Conservation (phyloP, 225 moss, liverwort and hornwort species). For the Bryum argenteum region DNA sequence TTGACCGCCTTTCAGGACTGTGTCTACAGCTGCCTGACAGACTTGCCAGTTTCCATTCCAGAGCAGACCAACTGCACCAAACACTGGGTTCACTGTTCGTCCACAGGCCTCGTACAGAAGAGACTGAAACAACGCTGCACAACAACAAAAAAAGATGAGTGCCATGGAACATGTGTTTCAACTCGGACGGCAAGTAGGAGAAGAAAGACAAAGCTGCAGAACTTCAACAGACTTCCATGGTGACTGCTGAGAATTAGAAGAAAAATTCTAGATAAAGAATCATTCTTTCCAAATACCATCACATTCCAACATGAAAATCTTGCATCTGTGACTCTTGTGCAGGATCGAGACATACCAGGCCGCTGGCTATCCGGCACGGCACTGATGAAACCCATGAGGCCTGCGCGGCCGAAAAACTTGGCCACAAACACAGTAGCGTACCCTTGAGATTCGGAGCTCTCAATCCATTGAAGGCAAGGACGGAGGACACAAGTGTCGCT, state of each 20-base stretch:
- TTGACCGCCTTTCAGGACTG: conserved; percentile 62
- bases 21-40: conserved; percentile 70
- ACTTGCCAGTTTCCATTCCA: conserved; percentile 64
- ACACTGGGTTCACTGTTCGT: conserved; percentile 77
- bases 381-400: conserved; percentile 70
- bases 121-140: conserved; percentile 75
- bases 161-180: background rate
- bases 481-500: conserved; percentile 69
- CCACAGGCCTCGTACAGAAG: conserved; percentile 80
- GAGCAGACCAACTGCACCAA: conserved; percentile 69
- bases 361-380: conserved; percentile 59
- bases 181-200: background rate
- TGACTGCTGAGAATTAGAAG: background rate
- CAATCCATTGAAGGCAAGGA: conserved; percentile 76
- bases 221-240: background rate
- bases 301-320: background rate
- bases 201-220: background rate
- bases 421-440: conserved; percentile 75
- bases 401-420: conserved; percentile 82
- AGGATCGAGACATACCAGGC: conserved; percentile 45
- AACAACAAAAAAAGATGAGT: conserved; percentile 12
- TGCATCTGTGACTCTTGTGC: background rate
- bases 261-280: background rate
- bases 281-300: background rate
- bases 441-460: conserved; percentile 71